Conservation (phyloP, 768 basidiomycete genomes). For the Cystofilobasidium macerans region DNA sequence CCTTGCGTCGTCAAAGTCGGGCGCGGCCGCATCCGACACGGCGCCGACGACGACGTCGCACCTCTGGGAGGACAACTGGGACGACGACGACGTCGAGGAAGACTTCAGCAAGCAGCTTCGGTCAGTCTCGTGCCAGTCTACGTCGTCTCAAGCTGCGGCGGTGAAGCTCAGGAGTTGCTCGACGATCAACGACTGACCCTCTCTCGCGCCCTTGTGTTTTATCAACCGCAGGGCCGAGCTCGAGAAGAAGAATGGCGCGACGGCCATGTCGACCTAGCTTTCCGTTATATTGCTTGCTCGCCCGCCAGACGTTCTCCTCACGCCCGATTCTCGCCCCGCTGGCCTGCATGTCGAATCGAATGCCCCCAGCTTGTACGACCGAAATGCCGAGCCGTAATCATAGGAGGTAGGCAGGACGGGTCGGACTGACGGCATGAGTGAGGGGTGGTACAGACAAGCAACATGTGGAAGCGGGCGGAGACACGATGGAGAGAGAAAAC, state of each 20-base stretch:
- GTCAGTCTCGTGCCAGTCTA: conserved; percentile 44
- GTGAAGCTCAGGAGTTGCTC: no score
- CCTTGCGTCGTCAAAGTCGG: conserved; percentile 43
- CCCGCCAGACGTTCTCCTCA: no score
- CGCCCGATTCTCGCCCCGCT: no score
- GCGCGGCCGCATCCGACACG: conserved; percentile 58
- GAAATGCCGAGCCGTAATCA: no score
- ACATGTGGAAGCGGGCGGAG: no score
- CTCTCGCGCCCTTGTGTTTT: not conserved
- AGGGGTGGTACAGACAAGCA: no score
- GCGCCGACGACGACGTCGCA: conserved; percentile 76
- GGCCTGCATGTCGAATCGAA: no score
- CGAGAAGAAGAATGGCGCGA: conserved; percentile 24
- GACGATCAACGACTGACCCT: not conserved
- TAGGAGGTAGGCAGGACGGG: no score
- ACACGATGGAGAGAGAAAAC: not conserved
- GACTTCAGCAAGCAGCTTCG: conserved; percentile 91
- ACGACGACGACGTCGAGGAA: conserved; percentile 97
- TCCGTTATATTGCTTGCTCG: no score
- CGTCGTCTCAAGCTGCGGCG: no score
- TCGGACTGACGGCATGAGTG: no score
- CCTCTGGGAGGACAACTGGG: conserved; percentile 99
- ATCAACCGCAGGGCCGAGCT: conserved; percentile 12
- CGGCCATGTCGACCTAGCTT: conserved; percentile 25
- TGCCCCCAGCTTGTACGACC: no score